Percentiles rank a stretch among this genome's conserved stretches.
These are phyloP conservation scores for Graphium sp. DNA, from an alignment of 2,329 filamentous ascomycete genomes.

Conservation along the genomic window DNA sequence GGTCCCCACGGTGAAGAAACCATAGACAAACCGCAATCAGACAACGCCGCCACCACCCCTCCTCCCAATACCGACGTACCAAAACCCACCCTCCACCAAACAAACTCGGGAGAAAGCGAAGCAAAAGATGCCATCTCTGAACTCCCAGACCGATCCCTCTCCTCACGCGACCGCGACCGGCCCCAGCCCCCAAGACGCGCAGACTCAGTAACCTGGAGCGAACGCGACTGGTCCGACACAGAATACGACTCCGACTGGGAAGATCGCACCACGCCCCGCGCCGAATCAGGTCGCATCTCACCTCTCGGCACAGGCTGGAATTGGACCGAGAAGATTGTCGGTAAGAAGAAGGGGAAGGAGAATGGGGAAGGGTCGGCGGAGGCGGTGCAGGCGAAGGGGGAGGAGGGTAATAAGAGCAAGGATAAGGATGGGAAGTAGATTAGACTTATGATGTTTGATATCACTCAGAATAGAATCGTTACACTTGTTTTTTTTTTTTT, in stretches of 20 bases:
- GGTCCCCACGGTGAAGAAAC: constrained; percentile 51
- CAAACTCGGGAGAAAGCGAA: constrained; percentile 12
- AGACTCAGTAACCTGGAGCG: constrained; percentile 50
- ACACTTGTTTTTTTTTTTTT: too few relatives aligned
- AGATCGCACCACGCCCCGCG: constrained; percentile 1
- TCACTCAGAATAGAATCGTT: too few relatives aligned
- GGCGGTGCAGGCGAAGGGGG: neutral
- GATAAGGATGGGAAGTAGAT: too few relatives aligned
- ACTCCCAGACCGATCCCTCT: neutral
- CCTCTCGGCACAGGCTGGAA: constrained; percentile 24
- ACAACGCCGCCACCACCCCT: neutral
- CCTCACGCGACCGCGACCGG: neutral
- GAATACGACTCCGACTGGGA: constrained; percentile 23
- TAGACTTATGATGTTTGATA: too few relatives aligned
- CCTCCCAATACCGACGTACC: constrained; percentile 26
- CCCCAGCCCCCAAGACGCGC: constrained; percentile 8
- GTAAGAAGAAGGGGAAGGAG: constrained; percentile 13
- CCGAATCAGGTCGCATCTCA: too few relatives aligned
- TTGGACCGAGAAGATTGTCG: constrained; percentile 38
- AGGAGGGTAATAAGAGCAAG: too few relatives aligned
- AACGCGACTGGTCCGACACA: constrained; percentile 44
- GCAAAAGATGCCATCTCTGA: constrained; percentile 5
- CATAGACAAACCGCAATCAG: constrained; percentile 11
- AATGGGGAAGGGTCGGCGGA: constrained; percentile 1
- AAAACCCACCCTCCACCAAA: constrained; percentile 29